Base-by-base conservation (phyloP, 192 early-diverging fungal species). In the Coemansia sp. region DNA sequence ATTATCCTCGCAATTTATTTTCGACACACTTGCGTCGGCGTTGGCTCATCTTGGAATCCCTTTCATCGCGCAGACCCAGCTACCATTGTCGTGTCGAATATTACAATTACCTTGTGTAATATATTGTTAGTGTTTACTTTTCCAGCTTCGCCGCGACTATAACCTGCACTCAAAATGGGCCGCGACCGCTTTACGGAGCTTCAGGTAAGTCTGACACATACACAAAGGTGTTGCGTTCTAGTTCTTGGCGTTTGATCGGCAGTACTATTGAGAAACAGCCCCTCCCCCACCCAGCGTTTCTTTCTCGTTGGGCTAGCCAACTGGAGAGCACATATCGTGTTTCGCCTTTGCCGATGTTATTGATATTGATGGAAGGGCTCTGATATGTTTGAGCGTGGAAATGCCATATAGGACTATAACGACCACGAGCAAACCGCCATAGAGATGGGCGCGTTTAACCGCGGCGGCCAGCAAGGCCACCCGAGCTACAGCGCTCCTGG, bases 141-240 rank as follows among this genome's bases (percentile, higher is more conserved):
- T 26, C 30, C 30, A 30, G 51, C 9, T 53, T 53, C 21, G 16
- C 51, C 9, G 4, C 16, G 24, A 8, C 51, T 26, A 26, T 26
- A 53, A 53, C 7, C 51, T 30, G 16, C 51, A 59, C 30, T 59
- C 34, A 59, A 33, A 35, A 59, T 84, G 82, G 69, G 82, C 21
- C 82, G 82, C 62, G 82, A 84, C 71, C 75, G 82, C 56, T 76
- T 84, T 52, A 66, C 66, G 23, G 82, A 84, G 59, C 74, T 84
- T 30, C 76, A 76, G 77, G 76, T 79, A 53, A 61, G 82, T 75
- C 18, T 53, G 21, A 11, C 51, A 53, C 10, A 5, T 9, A 53
- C 23, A 53, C 9, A 46, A 53, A 16, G 16, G 2, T 49, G n/a
- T 14, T 53, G 20, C 10, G 51, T 26, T 53, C 24, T 26, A 23